A percentile compares a stretch with the other conserved stretches of the same genome.
These are phyloP conservation scores for Cytidiella melzeri DNA, from an alignment of 768 basidiomycete species.

Conservation along the genomic window DNA sequence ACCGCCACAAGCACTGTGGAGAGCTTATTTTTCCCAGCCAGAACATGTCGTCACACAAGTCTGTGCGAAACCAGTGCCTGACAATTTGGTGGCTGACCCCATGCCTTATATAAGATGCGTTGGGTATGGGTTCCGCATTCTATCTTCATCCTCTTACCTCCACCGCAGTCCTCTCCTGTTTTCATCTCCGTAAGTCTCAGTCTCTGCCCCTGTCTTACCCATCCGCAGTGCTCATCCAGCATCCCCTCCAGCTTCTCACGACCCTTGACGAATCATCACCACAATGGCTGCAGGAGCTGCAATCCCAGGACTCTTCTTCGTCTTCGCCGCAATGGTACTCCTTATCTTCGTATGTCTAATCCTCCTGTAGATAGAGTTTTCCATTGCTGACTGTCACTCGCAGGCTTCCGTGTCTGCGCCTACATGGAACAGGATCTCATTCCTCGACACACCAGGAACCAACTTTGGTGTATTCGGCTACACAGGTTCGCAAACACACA, in stretches of 20 bases:
- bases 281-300: slow-evolving; percentile 52
- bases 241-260: slow-evolving; percentile 7
- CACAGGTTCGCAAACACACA: slow-evolving; percentile 44
- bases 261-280: slow-evolving; percentile 8
- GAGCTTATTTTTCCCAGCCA: not conserved
- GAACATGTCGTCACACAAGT: not conserved
- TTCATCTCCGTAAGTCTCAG: not conserved
- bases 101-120: not conserved
- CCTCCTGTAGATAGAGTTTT: not conserved
- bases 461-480: slow-evolving; percentile 77
- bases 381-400: slow-evolving; percentile 1
- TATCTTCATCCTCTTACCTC: not conserved
- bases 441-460: slow-evolving; percentile 47
- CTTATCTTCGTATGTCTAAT: slow-evolving; percentile 55
- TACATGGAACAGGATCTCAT: slow-evolving; percentile 66
- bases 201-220: too few relatives aligned
- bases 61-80: not conserved
- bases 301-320: slow-evolving; percentile 63
- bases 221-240: slow-evolving; percentile 5
- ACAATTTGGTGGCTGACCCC: not conserved
- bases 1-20: not conserved
- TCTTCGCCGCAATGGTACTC: slow-evolving; percentile 63
- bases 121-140: not conserved
- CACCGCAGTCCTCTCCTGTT: not conserved
- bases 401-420: slow-evolving; percentile 70